Conservation (phyloP, 306 rosid genomes). For the Psophocarpus tetragonolobus region DNA sequence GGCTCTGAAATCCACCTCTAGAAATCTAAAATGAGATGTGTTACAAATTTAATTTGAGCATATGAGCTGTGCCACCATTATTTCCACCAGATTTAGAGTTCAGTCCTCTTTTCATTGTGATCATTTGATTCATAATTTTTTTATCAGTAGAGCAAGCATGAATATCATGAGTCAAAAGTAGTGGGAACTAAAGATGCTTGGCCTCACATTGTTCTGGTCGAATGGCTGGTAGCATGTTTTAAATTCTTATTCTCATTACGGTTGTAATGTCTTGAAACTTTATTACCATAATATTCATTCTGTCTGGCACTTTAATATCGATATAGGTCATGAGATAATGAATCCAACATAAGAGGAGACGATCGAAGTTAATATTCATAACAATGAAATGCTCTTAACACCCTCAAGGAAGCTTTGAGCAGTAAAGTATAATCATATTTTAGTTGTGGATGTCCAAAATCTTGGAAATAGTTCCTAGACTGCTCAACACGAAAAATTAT, state of each 20-base stretch:
- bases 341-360: background rate
- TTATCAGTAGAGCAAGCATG: background rate
- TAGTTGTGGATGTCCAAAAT: background rate
- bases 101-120: background rate
- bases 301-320: no score
- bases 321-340: background rate
- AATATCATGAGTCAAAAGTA: background rate
- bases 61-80: background rate
- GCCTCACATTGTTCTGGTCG: background rate
- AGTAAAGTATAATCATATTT: background rate
- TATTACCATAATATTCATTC: background rate
- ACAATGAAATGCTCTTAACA: background rate
- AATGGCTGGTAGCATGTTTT: slow-evolving; percentile 6
- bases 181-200: background rate
- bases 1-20: background rate
- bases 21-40: background rate
- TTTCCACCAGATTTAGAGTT: slow-evolving; percentile 14
- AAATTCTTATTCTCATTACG: background rate
- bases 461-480: background rate
- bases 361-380: background rate
- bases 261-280: background rate
- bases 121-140: background rate
- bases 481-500: no score
- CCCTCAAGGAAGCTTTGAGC: background rate
- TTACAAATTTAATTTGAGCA: background rate